phyloP scores from a whole-genome alignment of 2,329 filamentous ascomycete genomes.

The Acarospora socialis region DNA sequence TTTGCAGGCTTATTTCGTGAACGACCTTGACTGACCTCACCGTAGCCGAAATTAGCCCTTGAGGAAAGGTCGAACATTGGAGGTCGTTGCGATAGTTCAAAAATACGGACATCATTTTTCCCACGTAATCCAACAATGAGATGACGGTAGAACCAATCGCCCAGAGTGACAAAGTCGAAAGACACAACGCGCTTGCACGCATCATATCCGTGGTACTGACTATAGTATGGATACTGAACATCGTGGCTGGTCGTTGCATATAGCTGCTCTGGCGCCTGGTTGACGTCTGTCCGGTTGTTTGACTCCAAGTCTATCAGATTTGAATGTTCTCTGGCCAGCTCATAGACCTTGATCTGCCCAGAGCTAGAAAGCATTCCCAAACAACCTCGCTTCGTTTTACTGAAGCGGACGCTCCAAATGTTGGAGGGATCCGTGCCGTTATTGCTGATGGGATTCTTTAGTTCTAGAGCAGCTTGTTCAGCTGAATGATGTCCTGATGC shows the following conservation, averaged over 20 bases:
- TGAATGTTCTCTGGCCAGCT: too few relatives aligned
- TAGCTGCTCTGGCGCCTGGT: conserved; percentile 27
- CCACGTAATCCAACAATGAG: too few relatives aligned
- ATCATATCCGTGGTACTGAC: conserved; percentile 28
- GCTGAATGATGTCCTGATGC: conserved; percentile 22
- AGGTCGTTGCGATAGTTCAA: conserved; percentile 31
- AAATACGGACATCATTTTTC: conserved; percentile 28
- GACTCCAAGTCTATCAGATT: too few relatives aligned
- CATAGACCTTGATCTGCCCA: conserved; percentile 43
- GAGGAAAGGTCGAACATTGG: conserved; percentile 19
- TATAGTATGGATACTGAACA: conserved; percentile 31
- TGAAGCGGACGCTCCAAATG: conserved; percentile 50
- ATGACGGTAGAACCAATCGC: too few relatives aligned
- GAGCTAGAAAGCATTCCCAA: conserved; percentile 45
- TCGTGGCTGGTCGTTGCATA: conserved; percentile 33
- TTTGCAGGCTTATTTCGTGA: too few relatives aligned
- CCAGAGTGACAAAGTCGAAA: conserved; percentile 45
- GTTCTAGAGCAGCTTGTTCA: conserved; percentile 41
- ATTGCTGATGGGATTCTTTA: conserved; percentile 33
- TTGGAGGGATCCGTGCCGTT: conserved; percentile 22
- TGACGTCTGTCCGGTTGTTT: conserved; percentile 26
- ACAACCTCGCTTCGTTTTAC: conserved; percentile 41
- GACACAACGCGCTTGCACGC: conserved; percentile 39
- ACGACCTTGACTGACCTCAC: too few relatives aligned
- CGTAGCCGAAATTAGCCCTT: conserved; percentile 3